Evolutionary conservation across 495 filamentous ascomycete species (phyloP), one percentile per base, ranked within the genome.

Genomic region (Penicillium pancosmium): DNA sequence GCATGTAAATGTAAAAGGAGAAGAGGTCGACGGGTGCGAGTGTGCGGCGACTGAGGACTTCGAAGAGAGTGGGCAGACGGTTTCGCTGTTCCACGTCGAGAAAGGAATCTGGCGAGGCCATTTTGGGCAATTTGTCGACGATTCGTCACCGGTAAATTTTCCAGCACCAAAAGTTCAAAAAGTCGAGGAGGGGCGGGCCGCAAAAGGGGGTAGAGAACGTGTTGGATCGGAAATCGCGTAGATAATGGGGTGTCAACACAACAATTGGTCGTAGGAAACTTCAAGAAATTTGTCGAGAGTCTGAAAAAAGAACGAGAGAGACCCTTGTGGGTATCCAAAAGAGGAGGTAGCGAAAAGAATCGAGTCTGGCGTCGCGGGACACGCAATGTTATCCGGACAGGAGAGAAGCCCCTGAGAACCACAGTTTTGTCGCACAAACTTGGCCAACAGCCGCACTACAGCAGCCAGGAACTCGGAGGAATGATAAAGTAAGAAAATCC

Each of bases 1-100:
- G 84, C 94, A 99, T 99, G 75, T 96, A 99, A 66, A 99, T 98
- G 80, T 98, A 98, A 80, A 98, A 98, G 3, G 93, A 96, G 78
- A 94, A 98, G 11, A 99, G 84, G 71, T 98, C 95, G 38, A 98
- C 93, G 0, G 94, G 94, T 46, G 95, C 87, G 18, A 93, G 81
- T 3, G 94, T 99, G 46, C 90, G 85, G 52, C 95, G 86, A 65
- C 91, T 95, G 38, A 99, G 81, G 38, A 98, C 94, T 71, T 99
- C 94, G 70, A 94, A 96, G 40, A 98, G 86, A 0, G 90, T 97
- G 16, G 94, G 94, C 11, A 99, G 83, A 38, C 94, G 85, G 68
- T 96, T 94, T 52, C 94, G 86, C 68, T 73, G 71, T 70, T 78
- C 74, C 56, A 71, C 43, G 25, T 77, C 76, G 9, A 62, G 53